Conservation (phyloP, 1,284 basidiomycete species). For the Tremellales sp. region DNA sequence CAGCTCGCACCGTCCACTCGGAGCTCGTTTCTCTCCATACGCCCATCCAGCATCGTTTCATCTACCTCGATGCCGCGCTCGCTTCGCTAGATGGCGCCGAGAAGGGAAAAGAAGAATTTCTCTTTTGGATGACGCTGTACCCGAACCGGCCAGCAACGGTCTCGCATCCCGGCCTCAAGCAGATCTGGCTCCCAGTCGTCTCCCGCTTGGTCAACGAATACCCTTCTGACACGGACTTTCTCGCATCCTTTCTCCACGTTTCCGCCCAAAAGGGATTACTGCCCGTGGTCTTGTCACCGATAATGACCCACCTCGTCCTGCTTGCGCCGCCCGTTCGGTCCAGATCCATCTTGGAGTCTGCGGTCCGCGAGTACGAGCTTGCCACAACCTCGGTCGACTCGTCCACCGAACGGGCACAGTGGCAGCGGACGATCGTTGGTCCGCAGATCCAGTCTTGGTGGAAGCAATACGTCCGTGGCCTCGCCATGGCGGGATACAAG, state of each 20-base stretch:
- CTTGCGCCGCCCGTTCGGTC: constrained; percentile 17
- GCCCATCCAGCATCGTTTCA: constrained; percentile 21
- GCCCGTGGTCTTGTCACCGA: constrained; percentile 23
- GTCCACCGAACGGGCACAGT: constrained; percentile 13
- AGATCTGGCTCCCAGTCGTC: constrained; percentile 29
- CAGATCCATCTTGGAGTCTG: constrained; percentile 7
- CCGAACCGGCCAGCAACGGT: constrained; percentile 34
- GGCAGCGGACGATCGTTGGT: constrained; percentile 6
- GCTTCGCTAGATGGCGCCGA: constrained; percentile 9
- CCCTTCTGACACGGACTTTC: constrained; percentile 17
- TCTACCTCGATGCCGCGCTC: constrained; percentile 32
- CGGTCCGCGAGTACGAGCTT: constrained; percentile 15
- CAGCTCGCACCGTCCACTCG: constrained; percentile 27
- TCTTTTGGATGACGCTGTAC: constrained; percentile 38
- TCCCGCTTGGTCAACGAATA: constrained; percentile 15
- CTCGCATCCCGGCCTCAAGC: constrained; percentile 20
- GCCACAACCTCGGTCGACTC: constrained; percentile 21
- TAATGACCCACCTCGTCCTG: constrained; percentile 23
- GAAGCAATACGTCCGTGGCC: constrained; percentile 25
- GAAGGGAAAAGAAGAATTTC: constrained; percentile 16
- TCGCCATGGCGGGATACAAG: constrained; percentile 27
- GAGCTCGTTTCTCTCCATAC: constrained; percentile 29
- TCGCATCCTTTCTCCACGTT: constrained; percentile 21
- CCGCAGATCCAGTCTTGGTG: constrained; percentile 23
- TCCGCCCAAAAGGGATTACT: constrained; percentile 32